A percentile compares a stretch with the other conserved stretches of the same genome.
Evolutionary conservation across 257 asterid genomes (phyloP).

Genomic region (Haberlea rhodopensis): DNA sequence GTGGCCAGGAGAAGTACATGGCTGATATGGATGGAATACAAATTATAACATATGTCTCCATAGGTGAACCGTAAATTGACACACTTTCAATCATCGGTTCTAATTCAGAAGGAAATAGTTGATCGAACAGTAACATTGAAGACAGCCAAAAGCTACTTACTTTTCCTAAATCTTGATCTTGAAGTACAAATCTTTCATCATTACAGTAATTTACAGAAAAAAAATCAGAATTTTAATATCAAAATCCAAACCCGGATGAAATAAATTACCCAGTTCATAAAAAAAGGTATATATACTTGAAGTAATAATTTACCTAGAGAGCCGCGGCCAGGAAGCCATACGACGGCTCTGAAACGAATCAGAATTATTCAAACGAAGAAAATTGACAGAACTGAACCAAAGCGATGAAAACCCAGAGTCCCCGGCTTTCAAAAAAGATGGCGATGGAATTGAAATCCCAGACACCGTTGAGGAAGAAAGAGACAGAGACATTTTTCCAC

Average conservation of each 20-base stretch:
- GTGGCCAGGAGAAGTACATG: too few relatives aligned
- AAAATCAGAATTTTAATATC: not conserved
- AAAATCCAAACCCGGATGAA: not conserved
- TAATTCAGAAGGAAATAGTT: not conserved
- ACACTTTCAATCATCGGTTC: not conserved
- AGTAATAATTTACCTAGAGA: slow-evolving; percentile 45
- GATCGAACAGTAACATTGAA: not conserved
- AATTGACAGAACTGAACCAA: slow-evolving; percentile 27
- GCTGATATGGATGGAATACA: too few relatives aligned
- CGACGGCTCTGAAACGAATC: slow-evolving; percentile 17
- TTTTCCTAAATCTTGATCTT: not conserved
- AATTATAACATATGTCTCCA: too few relatives aligned
- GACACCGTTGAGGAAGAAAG: slow-evolving; percentile 37
- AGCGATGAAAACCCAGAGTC: slow-evolving; percentile 34
- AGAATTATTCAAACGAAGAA: slow-evolving; percentile 24
- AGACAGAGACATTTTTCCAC: slow-evolving; percentile 56
- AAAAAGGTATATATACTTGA: not conserved
- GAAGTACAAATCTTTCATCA: too few relatives aligned
- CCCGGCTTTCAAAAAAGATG: slow-evolving; percentile 29
- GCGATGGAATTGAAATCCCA: slow-evolving; percentile 35
- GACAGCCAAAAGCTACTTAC: not conserved
- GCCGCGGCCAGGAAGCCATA: slow-evolving; percentile 28
- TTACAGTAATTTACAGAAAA: not conserved
- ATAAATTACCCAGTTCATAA: not conserved
- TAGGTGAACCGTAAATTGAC: too few relatives aligned